phyloP scores from a whole-genome alignment of 2,329 filamentous ascomycete species.

The Fusarium setosum region DNA sequence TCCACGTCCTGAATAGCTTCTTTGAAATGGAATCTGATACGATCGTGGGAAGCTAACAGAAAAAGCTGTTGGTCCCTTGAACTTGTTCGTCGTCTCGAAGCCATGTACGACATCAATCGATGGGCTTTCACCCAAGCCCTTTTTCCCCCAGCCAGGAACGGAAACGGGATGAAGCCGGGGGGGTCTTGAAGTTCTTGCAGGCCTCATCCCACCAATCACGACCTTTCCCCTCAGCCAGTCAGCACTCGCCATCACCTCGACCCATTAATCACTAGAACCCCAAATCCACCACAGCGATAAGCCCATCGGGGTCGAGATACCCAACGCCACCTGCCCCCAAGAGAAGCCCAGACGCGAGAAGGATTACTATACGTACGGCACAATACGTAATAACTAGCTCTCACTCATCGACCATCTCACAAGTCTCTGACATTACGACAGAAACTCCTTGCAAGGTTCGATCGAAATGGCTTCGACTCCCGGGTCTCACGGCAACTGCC shows the following conservation, averaged over 20 bases:
- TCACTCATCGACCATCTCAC: too few relatives aligned
- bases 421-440: too few relatives aligned
- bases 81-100: too few relatives aligned
- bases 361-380: neutral
- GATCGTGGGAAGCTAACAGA: too few relatives aligned
- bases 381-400: too few relatives aligned
- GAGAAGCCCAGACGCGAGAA: neutral
- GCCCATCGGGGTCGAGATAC: constrained; percentile 20
- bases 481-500: constrained; percentile 4
- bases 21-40: too few relatives aligned
- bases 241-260: constrained; percentile 7
- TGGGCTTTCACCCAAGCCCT: too few relatives aligned
- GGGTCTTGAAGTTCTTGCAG: neutral
- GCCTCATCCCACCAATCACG: constrained; percentile 10
- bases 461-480: neutral
- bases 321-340: constrained; percentile 19
- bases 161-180: neutral
- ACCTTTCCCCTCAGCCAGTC: constrained; percentile 14
- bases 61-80: too few relatives aligned
- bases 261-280: constrained; percentile 39
- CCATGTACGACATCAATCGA: too few relatives aligned
- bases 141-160: neutral
- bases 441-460: neutral
- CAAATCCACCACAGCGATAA: constrained; percentile 36
- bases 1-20: too few relatives aligned